Evolutionary conservation across 108 stramenopile genomes (phyloP).

Genomic region (Discostella stelligeroides): DNA sequence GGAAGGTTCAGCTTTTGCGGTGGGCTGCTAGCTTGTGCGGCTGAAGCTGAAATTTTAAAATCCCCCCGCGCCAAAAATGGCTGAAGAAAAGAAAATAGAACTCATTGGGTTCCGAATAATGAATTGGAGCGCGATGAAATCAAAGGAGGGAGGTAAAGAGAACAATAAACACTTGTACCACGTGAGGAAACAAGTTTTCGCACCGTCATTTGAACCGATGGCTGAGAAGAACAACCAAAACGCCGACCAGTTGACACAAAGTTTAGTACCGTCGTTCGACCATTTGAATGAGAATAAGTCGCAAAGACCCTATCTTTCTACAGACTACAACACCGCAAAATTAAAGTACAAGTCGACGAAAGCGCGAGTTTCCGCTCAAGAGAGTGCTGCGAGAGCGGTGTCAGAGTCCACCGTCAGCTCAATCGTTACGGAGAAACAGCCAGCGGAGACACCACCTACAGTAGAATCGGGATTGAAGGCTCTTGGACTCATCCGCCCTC

Average conservation of each 20-base stretch:
- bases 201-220: background rate
- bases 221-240: background rate
- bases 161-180: background rate
- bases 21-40: background rate
- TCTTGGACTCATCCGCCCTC: conserved; percentile 13
- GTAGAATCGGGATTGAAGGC: conserved; percentile 13
- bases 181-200: background rate
- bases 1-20: background rate
- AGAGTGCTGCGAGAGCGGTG: background rate
- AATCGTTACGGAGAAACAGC: background rate
- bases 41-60: background rate
- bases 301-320: conserved; percentile 3
- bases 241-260: background rate
- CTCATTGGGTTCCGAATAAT: background rate
- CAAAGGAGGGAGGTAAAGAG: background rate
- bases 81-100: background rate
- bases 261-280: background rate
- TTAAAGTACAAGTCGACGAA: conserved; percentile 22
- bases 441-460: conserved; percentile 6
- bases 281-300: background rate
- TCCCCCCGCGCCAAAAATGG: background rate
- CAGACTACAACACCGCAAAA: conserved; percentile 30
- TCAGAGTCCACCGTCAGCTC: background rate
- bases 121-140: background rate
- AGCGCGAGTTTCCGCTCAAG: background rate